Percentiles rank a stretch among this genome's conserved stretches.
Evolutionary conservation across 768 basidiomycete genomes (phyloP).

Genomic region (Termitomyces bulborhizus): DNA sequence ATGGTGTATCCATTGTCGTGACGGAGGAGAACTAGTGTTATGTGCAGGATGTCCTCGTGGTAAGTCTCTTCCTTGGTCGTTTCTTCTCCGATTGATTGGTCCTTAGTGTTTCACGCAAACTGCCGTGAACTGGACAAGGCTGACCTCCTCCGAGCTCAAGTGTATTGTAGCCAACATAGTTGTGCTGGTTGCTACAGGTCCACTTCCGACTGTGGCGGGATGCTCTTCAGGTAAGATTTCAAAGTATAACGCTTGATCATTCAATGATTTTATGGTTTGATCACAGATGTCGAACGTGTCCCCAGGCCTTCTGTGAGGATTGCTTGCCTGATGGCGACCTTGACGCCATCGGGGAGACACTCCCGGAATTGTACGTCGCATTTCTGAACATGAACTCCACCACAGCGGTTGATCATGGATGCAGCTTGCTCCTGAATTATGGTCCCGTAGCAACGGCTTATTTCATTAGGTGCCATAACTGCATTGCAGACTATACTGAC

Average conservation of each 20-base stretch:
- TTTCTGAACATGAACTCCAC: background rate
- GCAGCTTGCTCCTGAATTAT: constrained; percentile 35
- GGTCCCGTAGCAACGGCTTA: constrained; percentile 30
- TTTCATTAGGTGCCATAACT: constrained; percentile 47
- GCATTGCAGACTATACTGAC: constrained; percentile 29
- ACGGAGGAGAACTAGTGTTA: constrained; percentile 47
- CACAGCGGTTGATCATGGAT: background rate
- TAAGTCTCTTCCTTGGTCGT: constrained; percentile 14
- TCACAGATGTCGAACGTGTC: constrained; percentile 53
- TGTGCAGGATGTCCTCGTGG: constrained; percentile 52
- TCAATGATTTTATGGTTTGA: background rate
- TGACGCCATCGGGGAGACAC: constrained; percentile 43
- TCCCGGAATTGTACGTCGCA: constrained; percentile 51
- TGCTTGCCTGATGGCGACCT: constrained; percentile 47
- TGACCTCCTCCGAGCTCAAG: constrained; percentile 19
- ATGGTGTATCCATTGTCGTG: constrained; percentile 52
- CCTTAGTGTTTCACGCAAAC: constrained; percentile 46
- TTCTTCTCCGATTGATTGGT: background rate
- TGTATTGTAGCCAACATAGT: constrained; percentile 44
- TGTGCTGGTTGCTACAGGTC: constrained; percentile 39
- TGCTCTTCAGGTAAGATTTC: constrained; percentile 46
- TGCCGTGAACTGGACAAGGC: constrained; percentile 36
- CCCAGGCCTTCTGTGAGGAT: constrained; percentile 56
- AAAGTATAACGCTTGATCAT: background rate
- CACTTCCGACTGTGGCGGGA: constrained; percentile 44